phyloP scores from a whole-genome alignment of 805 yeast genomes.

The Candida caryicola region DNA sequence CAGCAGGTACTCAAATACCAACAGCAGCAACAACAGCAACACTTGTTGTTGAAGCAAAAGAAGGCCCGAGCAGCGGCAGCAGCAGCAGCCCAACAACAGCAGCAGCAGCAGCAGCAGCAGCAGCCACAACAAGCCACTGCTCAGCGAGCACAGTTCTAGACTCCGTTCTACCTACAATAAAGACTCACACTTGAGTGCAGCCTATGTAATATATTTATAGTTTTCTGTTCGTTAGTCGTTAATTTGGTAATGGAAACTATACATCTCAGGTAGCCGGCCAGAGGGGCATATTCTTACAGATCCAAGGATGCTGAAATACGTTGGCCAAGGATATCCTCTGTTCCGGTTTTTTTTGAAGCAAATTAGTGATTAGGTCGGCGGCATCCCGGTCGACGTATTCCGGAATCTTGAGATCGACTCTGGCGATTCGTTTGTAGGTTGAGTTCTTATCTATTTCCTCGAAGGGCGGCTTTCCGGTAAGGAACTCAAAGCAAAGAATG shows the following conservation, averaged over 20 bases:
- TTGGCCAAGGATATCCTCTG: conserved; percentile 60
- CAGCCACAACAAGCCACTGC: neutral
- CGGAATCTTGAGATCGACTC: conserved; percentile 76
- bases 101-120: conserved; percentile 9
- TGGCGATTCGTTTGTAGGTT: conserved; percentile 77
- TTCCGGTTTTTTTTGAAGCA: conserved; percentile 68
- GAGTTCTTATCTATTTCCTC: conserved; percentile 75
- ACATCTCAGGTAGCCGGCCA: conserved; percentile 46
- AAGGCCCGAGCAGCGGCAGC: conserved; percentile 17
- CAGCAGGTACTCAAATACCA: conserved; percentile 39
- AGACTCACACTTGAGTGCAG: too few species aligned
- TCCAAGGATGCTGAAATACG: conserved; percentile 82
- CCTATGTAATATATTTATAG: neutral
- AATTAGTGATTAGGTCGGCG: conserved; percentile 60
- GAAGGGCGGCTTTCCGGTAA: conserved; percentile 90
- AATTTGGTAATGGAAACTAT: neutral
- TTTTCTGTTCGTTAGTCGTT: neutral
- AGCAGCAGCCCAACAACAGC: conserved; percentile 1
- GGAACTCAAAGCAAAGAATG: conserved; percentile 75
- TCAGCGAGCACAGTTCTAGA: neutral
- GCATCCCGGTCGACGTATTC: conserved; percentile 69
- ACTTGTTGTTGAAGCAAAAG: conserved; percentile 29
- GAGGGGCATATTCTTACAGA: conserved; percentile 53
- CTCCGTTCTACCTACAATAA: too few species aligned
- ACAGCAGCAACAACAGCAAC: conserved; percentile 37